These are phyloP conservation scores for Trypanosoma lewisi DNA, from an alignment of 208 protist species.

Conservation along the genomic window DNA sequence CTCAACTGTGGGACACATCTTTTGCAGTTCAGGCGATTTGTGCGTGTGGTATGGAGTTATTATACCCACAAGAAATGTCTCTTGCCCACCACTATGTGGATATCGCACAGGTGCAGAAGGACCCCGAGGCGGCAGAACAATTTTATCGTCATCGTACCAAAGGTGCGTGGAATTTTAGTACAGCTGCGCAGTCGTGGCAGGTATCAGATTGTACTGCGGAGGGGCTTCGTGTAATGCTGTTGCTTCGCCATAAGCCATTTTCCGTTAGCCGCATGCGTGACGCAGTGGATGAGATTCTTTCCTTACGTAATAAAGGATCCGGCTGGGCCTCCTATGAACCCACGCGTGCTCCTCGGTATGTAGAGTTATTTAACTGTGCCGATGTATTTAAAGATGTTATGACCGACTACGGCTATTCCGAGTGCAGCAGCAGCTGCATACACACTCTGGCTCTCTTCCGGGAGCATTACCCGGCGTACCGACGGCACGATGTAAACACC, in stretches of 20 bases:
- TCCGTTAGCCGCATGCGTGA: slow-evolving; percentile 65
- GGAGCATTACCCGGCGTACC: slow-evolving; percentile 88
- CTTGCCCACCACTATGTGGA: slow-evolving; percentile 94
- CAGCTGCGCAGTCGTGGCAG: slow-evolving; percentile 93
- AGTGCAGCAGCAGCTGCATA: slow-evolving; percentile 95
- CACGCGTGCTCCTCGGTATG: slow-evolving; percentile 80
- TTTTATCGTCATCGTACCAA: slow-evolving; percentile 95
- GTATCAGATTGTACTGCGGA: slow-evolving; percentile 97
- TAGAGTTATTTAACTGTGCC: slow-evolving; percentile 94
- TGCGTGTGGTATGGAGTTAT: slow-evolving; percentile 71
- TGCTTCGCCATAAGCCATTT: slow-evolving; percentile 64
- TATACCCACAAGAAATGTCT: slow-evolving; percentile 58
- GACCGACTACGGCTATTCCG: slow-evolving; percentile 97
- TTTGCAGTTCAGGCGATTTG: slow-evolving; percentile 95
- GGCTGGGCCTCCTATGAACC: slow-evolving; percentile 96
- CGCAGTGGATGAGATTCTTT: slow-evolving; percentile 94
- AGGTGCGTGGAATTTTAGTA: slow-evolving; percentile 98
- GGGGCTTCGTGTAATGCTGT: slow-evolving; percentile 91
- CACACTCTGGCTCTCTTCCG: slow-evolving; percentile 92
- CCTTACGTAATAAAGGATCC: slow-evolving; percentile 88
- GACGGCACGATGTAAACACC: slow-evolving; percentile 78
- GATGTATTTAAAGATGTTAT: slow-evolving; percentile 98
- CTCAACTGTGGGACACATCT: slow-evolving; percentile 97
- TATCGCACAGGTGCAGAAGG: slow-evolving; percentile 88
- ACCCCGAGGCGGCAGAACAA: slow-evolving; percentile 71